Percentiles rank a stretch among this genome's conserved stretches.
These are phyloP conservation scores for Takakia lepidozioides DNA, from an alignment of 225 moss, liverwort and hornwort species.

Conservation along the genomic window DNA sequence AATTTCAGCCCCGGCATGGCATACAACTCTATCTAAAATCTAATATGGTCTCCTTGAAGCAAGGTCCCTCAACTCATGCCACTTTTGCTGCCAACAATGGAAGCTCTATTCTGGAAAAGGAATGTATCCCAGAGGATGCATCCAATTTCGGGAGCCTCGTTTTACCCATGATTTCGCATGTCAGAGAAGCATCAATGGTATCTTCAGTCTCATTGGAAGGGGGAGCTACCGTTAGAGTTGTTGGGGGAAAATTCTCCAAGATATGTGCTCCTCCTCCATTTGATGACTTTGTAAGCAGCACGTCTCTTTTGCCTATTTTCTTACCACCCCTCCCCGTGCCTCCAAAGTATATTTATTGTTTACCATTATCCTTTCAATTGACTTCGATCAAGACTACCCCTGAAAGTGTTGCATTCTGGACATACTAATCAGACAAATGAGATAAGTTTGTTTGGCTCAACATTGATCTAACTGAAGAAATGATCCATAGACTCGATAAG, in stretches of 20 bases:
- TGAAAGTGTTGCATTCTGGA: too few relatives aligned
- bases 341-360: neutral
- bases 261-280: slow-evolving; percentile 26
- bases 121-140: neutral
- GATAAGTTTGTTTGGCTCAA: too few relatives aligned
- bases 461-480: too few relatives aligned
- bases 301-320: neutral
- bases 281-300: slow-evolving; percentile 40
- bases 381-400: too few relatives aligned
- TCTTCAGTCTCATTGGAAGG: slow-evolving; percentile 16
- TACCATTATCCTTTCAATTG: too few relatives aligned
- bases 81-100: too few relatives aligned
- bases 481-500: too few relatives aligned
- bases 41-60: slow-evolving; percentile 22
- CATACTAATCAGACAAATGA: too few relatives aligned
- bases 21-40: slow-evolving; percentile 43
- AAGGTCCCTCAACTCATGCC: too few relatives aligned
- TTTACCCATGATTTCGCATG: slow-evolving; percentile 33
- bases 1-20: slow-evolving; percentile 41
- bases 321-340: neutral
- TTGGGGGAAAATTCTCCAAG: slow-evolving; percentile 19
- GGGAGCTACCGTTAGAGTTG: slow-evolving; percentile 34
- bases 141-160: slow-evolving; percentile 19
- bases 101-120: too few relatives aligned
- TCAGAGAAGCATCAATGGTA: slow-evolving; percentile 39